Evolutionary conservation across 306 rosid species (phyloP), one percentile per base, ranked within the genome.

Genomic region (Vicia faba): DNA sequence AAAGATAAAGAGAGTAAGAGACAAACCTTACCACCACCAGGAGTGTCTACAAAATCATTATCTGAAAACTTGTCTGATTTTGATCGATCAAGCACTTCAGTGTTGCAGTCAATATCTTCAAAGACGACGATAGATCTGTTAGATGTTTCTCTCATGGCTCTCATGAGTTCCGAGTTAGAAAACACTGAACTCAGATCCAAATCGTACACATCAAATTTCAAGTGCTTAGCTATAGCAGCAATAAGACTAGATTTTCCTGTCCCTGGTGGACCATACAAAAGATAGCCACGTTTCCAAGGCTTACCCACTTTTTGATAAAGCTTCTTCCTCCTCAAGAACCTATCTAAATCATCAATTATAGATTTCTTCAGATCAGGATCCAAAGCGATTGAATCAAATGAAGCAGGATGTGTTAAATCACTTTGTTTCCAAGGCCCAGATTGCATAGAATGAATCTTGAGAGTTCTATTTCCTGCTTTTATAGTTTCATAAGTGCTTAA

Each of bases 251-350:
- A 77, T 66, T 82, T 82, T 20, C 85, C 83, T 0, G 83, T 82
- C 5, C 85, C 83, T 0, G 85, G 85, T 28, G 83, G 83, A 0
- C 85, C 83, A 54, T 70, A 82, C 60, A 82, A 33, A 0, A 82
- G 35, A 25, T 82, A 82, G 0, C 85, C 83, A 25, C 83, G 80
- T 50, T 82, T 82, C 85, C 85, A 82, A 1, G 83, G 78, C 58
- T 82, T 82, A 1, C 80, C 85, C 3, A 82, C 78, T 56, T 26
- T 82, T 63, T 73, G 71, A 26, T 82, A 82, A 3, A 82, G 36
- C 12, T 74, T 74, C 48, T 78, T 82, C 62, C 85, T 55, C 55
- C 64, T 71, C 70, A 82, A 7, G 58, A 82, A 82, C 50, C 83
- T n/a, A 0, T 74, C 72, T 5, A 82, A 11, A 23, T 82, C 83